Percentiles rank a stretch among this genome's conserved stretches.
Evolutionary conservation across 75 land plant genomes (phyloP).

Genomic region (Azolla pinnata): DNA sequence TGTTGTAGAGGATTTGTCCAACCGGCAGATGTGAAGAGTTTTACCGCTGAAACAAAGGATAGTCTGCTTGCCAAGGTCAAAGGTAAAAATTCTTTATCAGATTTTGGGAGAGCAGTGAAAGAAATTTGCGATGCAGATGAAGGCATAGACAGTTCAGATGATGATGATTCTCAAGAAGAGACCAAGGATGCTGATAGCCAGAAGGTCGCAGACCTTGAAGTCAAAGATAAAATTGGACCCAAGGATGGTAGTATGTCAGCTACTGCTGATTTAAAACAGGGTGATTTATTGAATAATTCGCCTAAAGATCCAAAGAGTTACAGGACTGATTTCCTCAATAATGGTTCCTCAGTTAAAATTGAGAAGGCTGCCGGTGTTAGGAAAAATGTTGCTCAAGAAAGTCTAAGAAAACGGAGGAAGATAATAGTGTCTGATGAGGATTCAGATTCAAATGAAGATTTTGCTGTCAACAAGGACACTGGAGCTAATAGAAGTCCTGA

Average conservation of each 20-base stretch:
- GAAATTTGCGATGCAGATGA: conserved; percentile 72
- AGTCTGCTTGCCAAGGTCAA: conserved; percentile 39
- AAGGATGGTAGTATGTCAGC: conserved; percentile 11
- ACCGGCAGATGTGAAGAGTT: conserved; percentile 67
- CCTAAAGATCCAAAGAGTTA: neutral
- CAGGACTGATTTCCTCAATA: neutral
- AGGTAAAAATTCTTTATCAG: conserved; percentile 39
- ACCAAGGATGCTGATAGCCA: neutral
- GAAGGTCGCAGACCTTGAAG: neutral
- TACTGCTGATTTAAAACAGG: neutral
- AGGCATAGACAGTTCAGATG: conserved; percentile 17
- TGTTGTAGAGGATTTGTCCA: conserved; percentile 75
- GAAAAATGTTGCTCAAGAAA: neutral
- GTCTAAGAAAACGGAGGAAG: neutral
- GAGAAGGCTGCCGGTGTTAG: too few relatives aligned
- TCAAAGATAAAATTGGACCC: conserved; percentile 10
- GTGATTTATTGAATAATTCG: neutral
- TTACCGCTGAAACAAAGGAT: conserved; percentile 51
- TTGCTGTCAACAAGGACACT: too few relatives aligned
- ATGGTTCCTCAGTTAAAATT: too few relatives aligned
- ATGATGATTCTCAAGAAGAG: conserved; percentile 14
- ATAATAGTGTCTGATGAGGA: neutral
- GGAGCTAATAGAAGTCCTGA: too few relatives aligned
- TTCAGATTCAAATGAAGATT: too few relatives aligned
- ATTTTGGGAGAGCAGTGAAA: conserved; percentile 58